phyloP scores from a whole-genome alignment of 2,329 filamentous ascomycete species.

The Ceratocystis papillata region DNA sequence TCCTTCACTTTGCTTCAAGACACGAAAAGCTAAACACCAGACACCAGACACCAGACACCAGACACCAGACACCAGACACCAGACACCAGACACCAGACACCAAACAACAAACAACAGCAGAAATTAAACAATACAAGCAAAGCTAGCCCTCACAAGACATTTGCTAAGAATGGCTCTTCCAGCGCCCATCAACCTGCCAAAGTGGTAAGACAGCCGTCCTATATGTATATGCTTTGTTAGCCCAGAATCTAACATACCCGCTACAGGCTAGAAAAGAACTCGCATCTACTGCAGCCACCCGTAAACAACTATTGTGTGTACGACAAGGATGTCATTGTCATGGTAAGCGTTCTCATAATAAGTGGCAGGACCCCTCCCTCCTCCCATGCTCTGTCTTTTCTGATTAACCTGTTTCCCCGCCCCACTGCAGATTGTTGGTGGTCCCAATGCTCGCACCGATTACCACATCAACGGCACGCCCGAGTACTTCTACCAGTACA shows the following conservation, averaged over 20 bases:
- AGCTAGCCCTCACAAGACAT: neutral
- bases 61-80: no score
- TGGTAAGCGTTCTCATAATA: slow-evolving; percentile 40
- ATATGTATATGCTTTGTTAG: no score
- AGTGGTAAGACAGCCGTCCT: slow-evolving; percentile 31
- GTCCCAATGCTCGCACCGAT: slow-evolving; percentile 89
- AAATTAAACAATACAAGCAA: neutral
- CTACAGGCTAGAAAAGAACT: slow-evolving; percentile 75
- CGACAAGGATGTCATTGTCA: slow-evolving; percentile 70
- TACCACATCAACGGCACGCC: slow-evolving; percentile 96
- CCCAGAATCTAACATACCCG: neutral
- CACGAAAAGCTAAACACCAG: no score
- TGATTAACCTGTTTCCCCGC: neutral
- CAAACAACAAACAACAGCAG: no score
- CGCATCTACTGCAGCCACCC: slow-evolving; percentile 82
- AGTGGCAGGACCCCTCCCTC: neutral
- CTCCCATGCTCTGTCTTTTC: slow-evolving; percentile 14
- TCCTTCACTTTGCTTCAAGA: no score
- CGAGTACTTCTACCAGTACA: slow-evolving; percentile 97
- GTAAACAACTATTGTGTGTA: slow-evolving; percentile 98
- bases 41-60: no score
- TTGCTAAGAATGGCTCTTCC: slow-evolving; percentile 24
- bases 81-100: no score
- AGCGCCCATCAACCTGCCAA: slow-evolving; percentile 36
- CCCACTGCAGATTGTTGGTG: slow-evolving; percentile 64